Percentiles rank a stretch among this genome's conserved stretches.
Evolutionary conservation across 768 basidiomycete genomes (phyloP).

Genomic region (Leccinum imitatum): DNA sequence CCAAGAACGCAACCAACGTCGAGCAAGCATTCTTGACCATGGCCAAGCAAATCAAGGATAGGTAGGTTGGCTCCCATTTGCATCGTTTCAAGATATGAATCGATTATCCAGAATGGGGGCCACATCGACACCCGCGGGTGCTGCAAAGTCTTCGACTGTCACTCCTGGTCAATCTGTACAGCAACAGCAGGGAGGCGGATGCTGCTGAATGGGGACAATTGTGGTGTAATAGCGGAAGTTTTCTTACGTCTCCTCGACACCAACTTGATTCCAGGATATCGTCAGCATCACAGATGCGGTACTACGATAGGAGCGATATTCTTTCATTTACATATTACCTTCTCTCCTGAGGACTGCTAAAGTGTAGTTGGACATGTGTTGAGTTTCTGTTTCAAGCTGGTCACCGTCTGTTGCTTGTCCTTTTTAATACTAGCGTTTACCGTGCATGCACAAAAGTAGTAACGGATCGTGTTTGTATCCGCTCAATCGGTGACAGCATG

Average conservation of each 20-base stretch:
- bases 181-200: constrained; percentile 68
- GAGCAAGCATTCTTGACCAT: constrained; percentile 99
- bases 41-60: constrained; percentile 94
- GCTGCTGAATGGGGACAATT: constrained; percentile 59
- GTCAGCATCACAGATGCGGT: constrained; percentile 29
- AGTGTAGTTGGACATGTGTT: constrained; percentile 28
- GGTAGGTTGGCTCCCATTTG: constrained; percentile 43
- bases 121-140: constrained; percentile 68
- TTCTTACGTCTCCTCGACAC: constrained; percentile 17
- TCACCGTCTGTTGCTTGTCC: constrained; percentile 24
- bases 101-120: constrained; percentile 70
- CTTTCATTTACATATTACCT: constrained; percentile 34
- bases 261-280: constrained; percentile 23
- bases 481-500: too few relatives aligned
- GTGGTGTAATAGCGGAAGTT: constrained; percentile 17
- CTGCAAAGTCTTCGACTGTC: constrained; percentile 80
- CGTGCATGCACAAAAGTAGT: not conserved
- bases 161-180: constrained; percentile 83
- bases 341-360: constrained; percentile 29
- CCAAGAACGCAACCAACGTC: constrained; percentile 97
- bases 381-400: constrained; percentile 26
- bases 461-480: too few relatives aligned
- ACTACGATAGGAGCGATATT: constrained; percentile 32
- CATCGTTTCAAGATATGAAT: not conserved
- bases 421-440: constrained; percentile 19